Percentiles rank a stretch among this genome's conserved stretches.
phyloP scores from a whole-genome alignment of 495 filamentous ascomycete species.

The Daldinia loculata region DNA sequence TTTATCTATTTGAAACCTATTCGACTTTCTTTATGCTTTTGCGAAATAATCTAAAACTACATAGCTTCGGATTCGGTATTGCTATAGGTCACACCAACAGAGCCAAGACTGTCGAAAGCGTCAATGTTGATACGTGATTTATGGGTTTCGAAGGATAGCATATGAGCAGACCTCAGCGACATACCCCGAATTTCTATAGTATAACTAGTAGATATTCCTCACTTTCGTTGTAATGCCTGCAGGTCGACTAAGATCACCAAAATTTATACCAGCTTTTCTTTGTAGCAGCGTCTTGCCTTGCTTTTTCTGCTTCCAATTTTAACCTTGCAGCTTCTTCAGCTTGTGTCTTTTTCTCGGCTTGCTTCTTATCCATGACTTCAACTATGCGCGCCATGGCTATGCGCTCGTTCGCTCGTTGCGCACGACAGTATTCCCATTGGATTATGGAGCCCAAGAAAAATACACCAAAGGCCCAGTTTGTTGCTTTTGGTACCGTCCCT shows the following conservation, averaged over 20 bases:
- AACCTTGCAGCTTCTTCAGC: slow-evolving; percentile 60
- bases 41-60: not conserved
- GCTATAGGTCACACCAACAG: not conserved
- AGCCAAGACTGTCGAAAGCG: slow-evolving; percentile 3
- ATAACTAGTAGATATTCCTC: slow-evolving; percentile 12
- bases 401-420: slow-evolving; percentile 72
- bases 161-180: not conserved
- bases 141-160: slow-evolving; percentile 3
- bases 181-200: slow-evolving; percentile 20
- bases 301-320: slow-evolving; percentile 55
- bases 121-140: slow-evolving; percentile 8
- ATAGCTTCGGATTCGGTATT: slow-evolving; percentile 2
- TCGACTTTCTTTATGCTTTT: slow-evolving; percentile 16
- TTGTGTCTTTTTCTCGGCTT: slow-evolving; percentile 58
- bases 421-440: slow-evolving; percentile 84
- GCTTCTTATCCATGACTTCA: slow-evolving; percentile 79
- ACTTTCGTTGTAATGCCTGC: not conserved
- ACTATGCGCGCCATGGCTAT: slow-evolving; percentile 81
- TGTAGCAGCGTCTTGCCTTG: slow-evolving; percentile 55
- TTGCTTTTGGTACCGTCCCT: slow-evolving; percentile 62
- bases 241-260: slow-evolving; percentile 51
- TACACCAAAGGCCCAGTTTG: slow-evolving; percentile 84
- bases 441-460: slow-evolving; percentile 70
- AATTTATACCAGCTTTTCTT: slow-evolving; percentile 59
- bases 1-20: slow-evolving; percentile 14